Percentiles rank a stretch among this genome's conserved stretches.
Evolutionary conservation across 768 basidiomycete species (phyloP).

Genomic region (Lactarius pseudohatsudake): DNA sequence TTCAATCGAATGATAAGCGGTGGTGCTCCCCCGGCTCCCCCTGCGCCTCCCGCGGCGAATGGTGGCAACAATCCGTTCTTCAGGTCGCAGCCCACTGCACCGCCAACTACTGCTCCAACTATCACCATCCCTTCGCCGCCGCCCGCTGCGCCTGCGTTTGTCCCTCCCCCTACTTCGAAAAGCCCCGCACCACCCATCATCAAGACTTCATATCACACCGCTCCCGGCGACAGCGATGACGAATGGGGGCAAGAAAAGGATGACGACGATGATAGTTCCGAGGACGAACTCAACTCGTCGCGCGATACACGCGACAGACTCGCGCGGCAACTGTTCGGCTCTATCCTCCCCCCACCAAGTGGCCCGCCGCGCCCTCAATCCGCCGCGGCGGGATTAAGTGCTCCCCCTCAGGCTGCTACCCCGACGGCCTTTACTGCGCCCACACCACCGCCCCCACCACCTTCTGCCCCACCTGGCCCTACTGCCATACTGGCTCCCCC

Average conservation of each 20-base stretch:
- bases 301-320: constrained; percentile 67
- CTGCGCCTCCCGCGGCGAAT: constrained; percentile 39
- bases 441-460: constrained; percentile 41
- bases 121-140: constrained; percentile 28
- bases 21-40: constrained; percentile 39
- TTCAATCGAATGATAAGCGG: constrained; percentile 69
- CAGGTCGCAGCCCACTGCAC: constrained; percentile 46
- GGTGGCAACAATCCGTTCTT: constrained; percentile 78
- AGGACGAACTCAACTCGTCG: constrained; percentile 73
- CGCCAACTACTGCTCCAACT: constrained; percentile 26
- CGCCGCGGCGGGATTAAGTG: constrained; percentile 39
- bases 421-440: constrained; percentile 38
- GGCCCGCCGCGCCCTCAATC: constrained; percentile 47
- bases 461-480: constrained; percentile 40
- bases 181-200: constrained; percentile 55
- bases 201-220: constrained; percentile 62
- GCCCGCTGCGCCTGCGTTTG: constrained; percentile 37
- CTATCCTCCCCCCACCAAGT: constrained; percentile 51
- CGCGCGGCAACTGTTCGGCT: constrained; percentile 78
- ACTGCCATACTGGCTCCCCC: constrained; percentile 29
- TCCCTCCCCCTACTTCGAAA: constrained; percentile 38
- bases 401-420: constrained; percentile 29
- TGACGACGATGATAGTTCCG: constrained; percentile 65
- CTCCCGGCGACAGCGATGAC: constrained; percentile 58
- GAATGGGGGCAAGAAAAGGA: constrained; percentile 87